Evolutionary conservation across 495 filamentous ascomycete genomes (phyloP), one percentile per base, ranked within the genome.

Genomic region (Daldinia loculata): DNA sequence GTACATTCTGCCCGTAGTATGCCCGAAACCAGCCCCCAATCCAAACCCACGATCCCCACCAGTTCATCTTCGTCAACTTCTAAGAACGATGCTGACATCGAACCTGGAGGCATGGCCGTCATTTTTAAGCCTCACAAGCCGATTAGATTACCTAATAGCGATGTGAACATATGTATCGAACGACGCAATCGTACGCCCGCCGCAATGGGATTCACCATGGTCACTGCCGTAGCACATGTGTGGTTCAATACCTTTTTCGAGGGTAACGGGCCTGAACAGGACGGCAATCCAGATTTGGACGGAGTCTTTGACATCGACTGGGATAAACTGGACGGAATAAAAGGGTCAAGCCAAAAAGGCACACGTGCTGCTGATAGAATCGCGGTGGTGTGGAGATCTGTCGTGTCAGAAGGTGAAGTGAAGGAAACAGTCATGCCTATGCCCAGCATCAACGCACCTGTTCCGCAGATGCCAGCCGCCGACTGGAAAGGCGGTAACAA

Each of bases 201-300:
- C 15, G 87, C 87, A 1, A 91, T 93, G 79, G 92, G 91, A 5
- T 87, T 92, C 69, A 92, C 92, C 4, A 91, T 98, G 89, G 93
- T 97, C 8, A 98, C 94, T 4, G 89, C 93, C 0, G 90, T 98
- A 38, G 93, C 94, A 1, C 94, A 98, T 65, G 91, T 97, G 32
- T 99, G 95, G 95, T 97, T 97, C 81, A 99, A 99, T 74, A 81
- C 90, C 2, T 98, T 89, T 80, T 98, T 98, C 68, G 95, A 98
- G 80, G 94, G 93, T 12, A 86, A 89, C 67, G 88, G 89, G 0
- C 84, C 91, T 15, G 88, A 93, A 70, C 80, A 86, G 17, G 78
- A 76, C 39, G 82, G 84, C 22, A 74, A 68, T n/a, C 76, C 84
- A 0, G 82, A 86, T 59, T 76, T 82, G 6, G 83, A 76, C 55